phyloP scores from a whole-genome alignment of 345 rosid genomes.

The Rhodamnia rubescens region DNA sequence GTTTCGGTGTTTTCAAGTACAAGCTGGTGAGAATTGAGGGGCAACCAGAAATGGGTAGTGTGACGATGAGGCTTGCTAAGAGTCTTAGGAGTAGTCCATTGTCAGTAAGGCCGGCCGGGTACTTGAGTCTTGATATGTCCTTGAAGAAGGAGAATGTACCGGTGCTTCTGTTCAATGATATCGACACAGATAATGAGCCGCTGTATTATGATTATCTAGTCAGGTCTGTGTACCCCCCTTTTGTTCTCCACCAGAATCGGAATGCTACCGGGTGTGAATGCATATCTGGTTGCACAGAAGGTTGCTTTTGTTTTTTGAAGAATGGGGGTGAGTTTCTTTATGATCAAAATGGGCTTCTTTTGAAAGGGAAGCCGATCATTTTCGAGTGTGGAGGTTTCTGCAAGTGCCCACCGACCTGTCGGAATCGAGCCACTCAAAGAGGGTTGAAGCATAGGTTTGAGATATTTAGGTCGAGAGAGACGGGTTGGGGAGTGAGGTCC shows the following conservation, averaged over 20 bases:
- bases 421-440: slow-evolving; percentile 67
- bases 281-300: slow-evolving; percentile 45
- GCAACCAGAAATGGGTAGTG: slow-evolving; percentile 78
- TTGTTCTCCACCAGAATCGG: slow-evolving; percentile 18
- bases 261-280: slow-evolving; percentile 65
- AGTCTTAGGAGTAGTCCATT: slow-evolving; percentile 43
- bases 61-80: slow-evolving; percentile 52
- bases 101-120: slow-evolving; percentile 57
- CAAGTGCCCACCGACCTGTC: slow-evolving; percentile 63
- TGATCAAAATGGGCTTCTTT: slow-evolving; percentile 48
- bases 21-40: slow-evolving; percentile 65
- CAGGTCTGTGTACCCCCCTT: slow-evolving; percentile 52
- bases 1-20: slow-evolving; percentile 81
- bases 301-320: slow-evolving; percentile 59
- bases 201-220: slow-evolving; percentile 69
- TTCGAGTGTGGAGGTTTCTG: slow-evolving; percentile 78
- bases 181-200: slow-evolving; percentile 70
- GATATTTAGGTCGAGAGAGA: slow-evolving; percentile 80
- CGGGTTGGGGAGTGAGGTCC: slow-evolving; percentile 93
- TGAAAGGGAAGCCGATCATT: slow-evolving; percentile 65
- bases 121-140: slow-evolving; percentile 69
- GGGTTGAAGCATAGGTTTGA: slow-evolving; percentile 68
- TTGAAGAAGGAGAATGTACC: slow-evolving; percentile 51
- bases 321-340: slow-evolving; percentile 82
- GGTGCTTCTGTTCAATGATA: slow-evolving; percentile 60